These are phyloP conservation scores for Cyclocybe aegerita DNA, from an alignment of 768 basidiomycete genomes.

Conservation along the genomic window DNA sequence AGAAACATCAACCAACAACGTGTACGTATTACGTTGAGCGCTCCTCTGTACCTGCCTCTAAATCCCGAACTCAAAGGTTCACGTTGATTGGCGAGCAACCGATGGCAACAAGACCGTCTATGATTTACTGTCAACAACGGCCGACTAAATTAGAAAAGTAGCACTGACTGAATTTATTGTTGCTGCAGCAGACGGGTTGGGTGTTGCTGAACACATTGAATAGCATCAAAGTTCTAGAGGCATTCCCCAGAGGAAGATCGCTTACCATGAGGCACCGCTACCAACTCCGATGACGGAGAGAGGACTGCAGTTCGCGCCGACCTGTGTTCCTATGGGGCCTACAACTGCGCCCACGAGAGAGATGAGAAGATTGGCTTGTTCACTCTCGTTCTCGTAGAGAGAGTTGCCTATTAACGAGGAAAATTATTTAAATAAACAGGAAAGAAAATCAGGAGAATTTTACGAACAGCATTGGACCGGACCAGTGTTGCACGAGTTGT, in stretches of 20 bases:
- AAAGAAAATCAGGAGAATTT: background rate
- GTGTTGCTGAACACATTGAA: constrained; percentile 10
- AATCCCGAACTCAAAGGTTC: background rate
- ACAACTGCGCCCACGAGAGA: constrained; percentile 17
- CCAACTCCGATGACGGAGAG: constrained; percentile 18
- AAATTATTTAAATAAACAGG: background rate
- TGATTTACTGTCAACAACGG: background rate
- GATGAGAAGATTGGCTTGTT: constrained; percentile 1
- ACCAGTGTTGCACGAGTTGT: constrained; percentile 18
- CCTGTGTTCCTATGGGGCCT: constrained; percentile 14
- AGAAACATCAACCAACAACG: no score
- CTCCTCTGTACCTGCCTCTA: no score
- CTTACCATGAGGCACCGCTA: constrained; percentile 16
- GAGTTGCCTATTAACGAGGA: constrained; percentile 9
- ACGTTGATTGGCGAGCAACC: constrained; percentile 24
- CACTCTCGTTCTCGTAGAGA: background rate
- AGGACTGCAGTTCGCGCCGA: constrained; percentile 25
- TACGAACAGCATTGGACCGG: constrained; percentile 24
- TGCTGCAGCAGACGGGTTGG: constrained; percentile 26
- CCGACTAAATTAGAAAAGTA: background rate
- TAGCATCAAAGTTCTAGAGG: no score
- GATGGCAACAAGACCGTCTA: constrained; percentile 20
- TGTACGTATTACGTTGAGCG: no score
- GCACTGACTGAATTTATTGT: constrained; percentile 25
- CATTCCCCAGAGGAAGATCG: background rate